Evolutionary conservation across 805 yeast genomes (phyloP), one percentile per base, ranked within the genome.

Genomic region (Sugiyamaella floridensis): DNA sequence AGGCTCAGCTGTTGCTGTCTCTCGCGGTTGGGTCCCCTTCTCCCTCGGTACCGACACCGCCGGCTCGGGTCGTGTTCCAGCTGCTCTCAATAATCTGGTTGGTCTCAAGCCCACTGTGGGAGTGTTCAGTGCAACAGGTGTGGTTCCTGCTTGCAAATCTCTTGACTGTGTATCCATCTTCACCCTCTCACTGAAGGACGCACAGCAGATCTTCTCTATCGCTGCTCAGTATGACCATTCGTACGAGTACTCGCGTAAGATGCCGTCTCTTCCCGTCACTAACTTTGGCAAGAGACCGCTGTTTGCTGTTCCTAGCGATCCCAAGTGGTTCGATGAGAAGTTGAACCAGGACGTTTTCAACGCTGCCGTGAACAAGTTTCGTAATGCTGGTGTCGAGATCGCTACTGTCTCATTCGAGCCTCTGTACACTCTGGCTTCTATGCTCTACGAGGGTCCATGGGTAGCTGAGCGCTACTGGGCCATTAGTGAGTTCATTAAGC

Each of bases 371-470:
- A 77, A 76, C 20, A 69, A 70, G 43, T 72, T 85, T 54, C 58
- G 59, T n/a, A 61, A 71, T 43, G 61, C 77, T 14, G 86, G 87
- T 48, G 86, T 85, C 43, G 78, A 77, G 50, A 70, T 87, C 28
- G 76, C 79, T 19, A 72, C 81, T 10, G 67, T 83, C 43, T 90
- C 89, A 69, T 90, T 92, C 66, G 68, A 83, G 15, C 86, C 89
- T 3, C 73, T 92, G 42, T 73, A 87, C 55, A 86, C 85, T 40
- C 75, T 92, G 53, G 99, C 98, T 15, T 80, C 80, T 60, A 86
- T 93, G 64, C 76, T 92, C 40, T 92, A 92, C 67, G 97, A 92
- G 65, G 99, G 99, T 54, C 86, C 98, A n/a, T 92, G 99, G 99
- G 98, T 92, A 10, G 88, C 95, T 20, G 99, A 92, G 72, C 80